Percentiles rank a stretch among this genome's conserved stretches.
Evolutionary conservation across 495 filamentous ascomycete species (phyloP).

Genomic region (Cercophora newfieldiana): DNA sequence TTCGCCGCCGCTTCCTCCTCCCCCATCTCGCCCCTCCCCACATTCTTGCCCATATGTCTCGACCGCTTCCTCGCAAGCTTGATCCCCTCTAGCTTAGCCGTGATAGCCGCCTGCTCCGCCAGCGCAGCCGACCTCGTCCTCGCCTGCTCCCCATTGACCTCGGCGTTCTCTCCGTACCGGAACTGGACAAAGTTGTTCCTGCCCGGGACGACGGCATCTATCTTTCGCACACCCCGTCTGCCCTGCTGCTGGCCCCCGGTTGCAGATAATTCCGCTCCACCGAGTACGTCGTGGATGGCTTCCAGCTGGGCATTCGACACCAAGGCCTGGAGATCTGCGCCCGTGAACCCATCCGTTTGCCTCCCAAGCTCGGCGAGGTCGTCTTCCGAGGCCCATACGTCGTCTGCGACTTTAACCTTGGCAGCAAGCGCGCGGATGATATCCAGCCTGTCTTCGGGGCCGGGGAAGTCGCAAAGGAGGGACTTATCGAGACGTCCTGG

Average conservation of each 20-base stretch:
- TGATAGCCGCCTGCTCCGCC: constrained; percentile 69
- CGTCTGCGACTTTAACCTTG: constrained; percentile 69
- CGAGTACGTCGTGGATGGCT: constrained; percentile 90
- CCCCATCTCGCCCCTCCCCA: constrained; percentile 25
- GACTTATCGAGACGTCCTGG: constrained; percentile 91
- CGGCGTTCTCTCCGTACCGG: constrained; percentile 66
- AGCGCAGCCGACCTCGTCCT: constrained; percentile 47
- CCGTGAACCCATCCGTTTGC: constrained; percentile 86
- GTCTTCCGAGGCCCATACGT: constrained; percentile 54
- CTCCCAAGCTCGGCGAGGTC: constrained; percentile 67
- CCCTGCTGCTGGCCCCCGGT: background rate
- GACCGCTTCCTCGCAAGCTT: constrained; percentile 65
- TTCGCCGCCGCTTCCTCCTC: constrained; percentile 31
- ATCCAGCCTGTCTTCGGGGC: constrained; percentile 74
- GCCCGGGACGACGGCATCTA: constrained; percentile 26
- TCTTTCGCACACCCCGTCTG: background rate
- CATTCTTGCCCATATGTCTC: constrained; percentile 44
- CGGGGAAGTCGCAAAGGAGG: constrained; percentile 84
- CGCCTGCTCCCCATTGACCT: constrained; percentile 27
- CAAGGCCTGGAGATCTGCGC: constrained; percentile 91
- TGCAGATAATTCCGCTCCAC: constrained; percentile 41
- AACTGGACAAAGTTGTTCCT: constrained; percentile 73
- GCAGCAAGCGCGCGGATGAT: constrained; percentile 79
- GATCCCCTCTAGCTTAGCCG: constrained; percentile 71
- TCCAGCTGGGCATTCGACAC: constrained; percentile 96